A percentile compares a stretch with the other conserved stretches of the same genome.
Conservation (phyloP, 768 basidiomycete genomes). For the Chalciporus chontae region DNA sequence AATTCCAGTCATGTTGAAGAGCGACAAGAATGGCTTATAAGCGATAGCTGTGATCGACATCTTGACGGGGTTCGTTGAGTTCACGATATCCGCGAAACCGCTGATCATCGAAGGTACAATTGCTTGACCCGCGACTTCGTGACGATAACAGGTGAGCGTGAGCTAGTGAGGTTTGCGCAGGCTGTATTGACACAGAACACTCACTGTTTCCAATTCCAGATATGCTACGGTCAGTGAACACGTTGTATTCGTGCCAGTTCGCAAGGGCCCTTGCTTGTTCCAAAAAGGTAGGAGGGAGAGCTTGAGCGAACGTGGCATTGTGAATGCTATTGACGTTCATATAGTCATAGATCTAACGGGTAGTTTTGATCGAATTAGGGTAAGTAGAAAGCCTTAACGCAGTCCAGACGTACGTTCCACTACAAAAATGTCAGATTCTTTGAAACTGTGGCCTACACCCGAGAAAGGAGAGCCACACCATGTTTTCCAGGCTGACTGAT, state of each 20-base stretch:
- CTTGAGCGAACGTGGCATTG: slow-evolving; percentile 48
- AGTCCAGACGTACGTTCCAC: slow-evolving; percentile 42
- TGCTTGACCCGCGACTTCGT: slow-evolving; percentile 61
- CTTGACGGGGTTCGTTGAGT: slow-evolving; percentile 50
- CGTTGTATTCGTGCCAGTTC: slow-evolving; percentile 69
- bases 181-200: slow-evolving; percentile 5
- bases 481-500: slow-evolving; percentile 50
- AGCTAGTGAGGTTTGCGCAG: not conserved
- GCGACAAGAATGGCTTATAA: slow-evolving; percentile 74
- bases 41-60: slow-evolving; percentile 58
- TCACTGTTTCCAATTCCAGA: slow-evolving; percentile 66
- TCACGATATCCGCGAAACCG: slow-evolving; percentile 49
- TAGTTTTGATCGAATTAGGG: not conserved
- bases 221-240: slow-evolving; percentile 53
- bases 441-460: not conserved
- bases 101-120: slow-evolving; percentile 58
- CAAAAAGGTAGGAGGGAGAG: slow-evolving; percentile 47
- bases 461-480: slow-evolving; percentile 38
- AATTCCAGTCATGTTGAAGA: slow-evolving; percentile 74
- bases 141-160: not conserved
- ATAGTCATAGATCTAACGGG: slow-evolving; percentile 58
- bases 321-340: slow-evolving; percentile 73
- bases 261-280: slow-evolving; percentile 58
- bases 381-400: not conserved
- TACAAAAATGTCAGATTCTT: slow-evolving; percentile 16